A percentile compares a stretch with the other conserved stretches of the same genome.
Conservation (phyloP, 2,329 filamentous ascomycete species). For the Sporothrix inflata region DNA sequence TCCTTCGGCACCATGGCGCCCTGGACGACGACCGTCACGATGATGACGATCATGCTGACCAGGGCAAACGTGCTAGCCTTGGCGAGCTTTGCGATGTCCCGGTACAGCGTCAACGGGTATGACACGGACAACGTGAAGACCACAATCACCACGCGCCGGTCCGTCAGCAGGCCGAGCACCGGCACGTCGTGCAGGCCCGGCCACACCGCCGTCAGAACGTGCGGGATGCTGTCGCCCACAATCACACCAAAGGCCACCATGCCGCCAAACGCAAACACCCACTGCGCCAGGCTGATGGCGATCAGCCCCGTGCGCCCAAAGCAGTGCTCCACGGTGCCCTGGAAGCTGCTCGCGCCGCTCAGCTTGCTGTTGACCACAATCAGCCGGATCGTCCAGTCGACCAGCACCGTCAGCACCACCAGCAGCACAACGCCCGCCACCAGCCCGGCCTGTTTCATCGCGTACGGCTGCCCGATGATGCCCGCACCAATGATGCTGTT, state of each 20-base stretch:
- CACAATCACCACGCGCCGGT: conserved; percentile 83
- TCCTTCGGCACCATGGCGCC: conserved; percentile 73
- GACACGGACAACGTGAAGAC: conserved; percentile 84
- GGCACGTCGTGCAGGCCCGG: conserved; percentile 72
- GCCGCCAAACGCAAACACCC: conserved; percentile 97
- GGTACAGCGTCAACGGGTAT: conserved; percentile 88
- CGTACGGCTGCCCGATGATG: conserved; percentile 87
- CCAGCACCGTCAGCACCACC: conserved; percentile 74
- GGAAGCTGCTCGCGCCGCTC: conserved; percentile 90
- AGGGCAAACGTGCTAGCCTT: conserved; percentile 94
- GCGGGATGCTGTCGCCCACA: conserved; percentile 93
- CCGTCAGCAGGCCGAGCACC: conserved; percentile 79
- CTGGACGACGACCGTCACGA: conserved; percentile 85
- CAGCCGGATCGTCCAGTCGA: conserved; percentile 97
- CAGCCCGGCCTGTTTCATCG: conserved; percentile 90
- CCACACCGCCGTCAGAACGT: conserved; percentile 82
- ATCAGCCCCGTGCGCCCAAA: conserved; percentile 87
- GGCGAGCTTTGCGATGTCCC: conserved; percentile 96
- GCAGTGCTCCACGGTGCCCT: conserved; percentile 93
- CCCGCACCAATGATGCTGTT: conserved; percentile 91
- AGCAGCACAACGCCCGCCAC: conserved; percentile 78
- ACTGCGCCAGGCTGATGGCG: conserved; percentile 88
- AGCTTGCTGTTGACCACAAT: conserved; percentile 98
- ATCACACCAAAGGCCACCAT: conserved; percentile 99
- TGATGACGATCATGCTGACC: conserved; percentile 88